These are phyloP conservation scores for Suillus placidus DNA, from an alignment of 768 basidiomycete genomes.

Conservation along the genomic window DNA sequence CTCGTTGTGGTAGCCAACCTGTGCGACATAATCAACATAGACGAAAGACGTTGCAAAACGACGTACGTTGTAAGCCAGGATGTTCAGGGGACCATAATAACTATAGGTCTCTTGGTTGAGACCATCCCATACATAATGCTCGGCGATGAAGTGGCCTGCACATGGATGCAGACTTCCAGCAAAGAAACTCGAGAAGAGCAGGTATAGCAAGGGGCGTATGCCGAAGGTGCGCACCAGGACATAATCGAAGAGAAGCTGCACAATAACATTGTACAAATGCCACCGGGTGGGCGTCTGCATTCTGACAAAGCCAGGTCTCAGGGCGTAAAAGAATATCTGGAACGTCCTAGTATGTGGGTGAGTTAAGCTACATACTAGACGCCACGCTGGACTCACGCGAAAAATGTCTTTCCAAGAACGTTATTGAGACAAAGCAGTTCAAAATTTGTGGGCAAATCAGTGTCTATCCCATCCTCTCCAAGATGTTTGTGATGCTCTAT, in stretches of 20 bases:
- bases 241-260: conserved; percentile 74
- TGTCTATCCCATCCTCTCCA: conserved; percentile 95
- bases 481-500: conserved; percentile 95
- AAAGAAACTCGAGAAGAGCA: conserved; percentile 90
- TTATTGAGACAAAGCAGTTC: conserved; percentile 90
- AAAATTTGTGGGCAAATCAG: conserved; percentile 86
- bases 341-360: conserved; percentile 68
- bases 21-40: conserved; percentile 9
- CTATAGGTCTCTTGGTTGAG: conserved; percentile 94
- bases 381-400: conserved; percentile 64
- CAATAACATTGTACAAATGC: conserved; percentile 79
- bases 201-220: conserved; percentile 65
- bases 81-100: conserved; percentile 92
- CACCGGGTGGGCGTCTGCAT: conserved; percentile 78
- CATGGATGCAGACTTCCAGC: conserved; percentile 95
- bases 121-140: conserved; percentile 94
- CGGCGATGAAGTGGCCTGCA: conserved; percentile 97
- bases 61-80: conserved; percentile 90
- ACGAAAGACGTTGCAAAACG: neutral
- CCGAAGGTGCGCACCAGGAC: conserved; percentile 56
- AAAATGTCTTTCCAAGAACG: conserved; percentile 97
- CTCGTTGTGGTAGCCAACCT: conserved; percentile 99
- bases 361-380: conserved; percentile 7
- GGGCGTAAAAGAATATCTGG: conserved; percentile 97
- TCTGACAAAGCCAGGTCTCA: conserved; percentile 92